Percentiles rank a stretch among this genome's conserved stretches.
Evolutionary conservation across 2,329 filamentous ascomycete genomes (phyloP).

Genomic region (Phoma sp.): DNA sequence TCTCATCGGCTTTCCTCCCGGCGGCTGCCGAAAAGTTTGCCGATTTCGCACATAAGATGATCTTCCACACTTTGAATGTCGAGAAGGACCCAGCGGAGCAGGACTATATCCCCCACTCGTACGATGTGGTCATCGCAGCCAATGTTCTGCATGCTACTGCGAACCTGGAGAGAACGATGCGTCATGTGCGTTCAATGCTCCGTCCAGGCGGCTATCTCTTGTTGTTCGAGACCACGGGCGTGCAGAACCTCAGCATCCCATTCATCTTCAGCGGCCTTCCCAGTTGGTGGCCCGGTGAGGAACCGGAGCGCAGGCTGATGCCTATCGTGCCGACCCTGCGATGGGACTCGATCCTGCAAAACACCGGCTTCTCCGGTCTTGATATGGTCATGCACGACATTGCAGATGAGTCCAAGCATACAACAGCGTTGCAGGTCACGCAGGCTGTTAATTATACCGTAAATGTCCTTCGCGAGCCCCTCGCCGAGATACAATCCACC

Average conservation of each 20-base stretch:
- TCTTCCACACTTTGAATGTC: slow-evolving; percentile 25
- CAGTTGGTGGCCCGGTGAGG: slow-evolving; percentile 51
- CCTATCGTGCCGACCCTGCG: slow-evolving; percentile 5
- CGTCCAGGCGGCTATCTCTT: slow-evolving; percentile 36
- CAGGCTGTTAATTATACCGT: no score
- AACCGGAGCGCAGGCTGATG: slow-evolving; percentile 11
- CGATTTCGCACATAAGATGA: background rate
- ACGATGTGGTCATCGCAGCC: slow-evolving; percentile 29
- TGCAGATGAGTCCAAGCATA: no score
- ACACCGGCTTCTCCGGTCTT: slow-evolving; percentile 19
- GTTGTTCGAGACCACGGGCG: background rate
- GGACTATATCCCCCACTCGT: slow-evolving; percentile 11
- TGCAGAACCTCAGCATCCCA: background rate
- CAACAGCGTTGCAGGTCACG: no score
- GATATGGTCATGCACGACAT: no score
- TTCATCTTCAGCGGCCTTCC: slow-evolving; percentile 33
- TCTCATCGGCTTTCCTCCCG: slow-evolving; percentile 26
- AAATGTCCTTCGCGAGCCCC: no score
- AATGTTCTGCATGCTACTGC: slow-evolving; percentile 22
- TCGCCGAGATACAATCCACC: no score
- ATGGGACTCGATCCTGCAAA: slow-evolving; percentile 30
- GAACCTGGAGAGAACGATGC: slow-evolving; percentile 11
- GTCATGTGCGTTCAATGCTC: slow-evolving; percentile 22
- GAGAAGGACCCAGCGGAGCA: slow-evolving; percentile 45
- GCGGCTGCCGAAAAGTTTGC: slow-evolving; percentile 7